Evolutionary conservation across 306 rosid species (phyloP), one percentile per base, ranked within the genome.

Genomic region (Herpetospermum pedunculosum): DNA sequence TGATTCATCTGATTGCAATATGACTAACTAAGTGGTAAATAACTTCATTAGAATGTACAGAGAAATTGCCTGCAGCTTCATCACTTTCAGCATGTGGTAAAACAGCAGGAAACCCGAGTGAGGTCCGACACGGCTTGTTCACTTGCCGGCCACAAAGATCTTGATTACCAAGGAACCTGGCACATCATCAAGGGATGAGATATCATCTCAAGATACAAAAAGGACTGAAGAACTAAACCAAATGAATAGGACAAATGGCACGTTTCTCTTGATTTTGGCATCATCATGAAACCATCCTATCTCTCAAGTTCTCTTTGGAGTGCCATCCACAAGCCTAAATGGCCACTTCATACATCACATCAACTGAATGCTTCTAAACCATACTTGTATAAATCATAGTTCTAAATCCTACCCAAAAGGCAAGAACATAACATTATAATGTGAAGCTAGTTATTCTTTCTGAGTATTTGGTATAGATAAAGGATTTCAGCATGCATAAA

Each of bases 121-220:
- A 95, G 46, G 99, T 88, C 41, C 89, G 84, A 74, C 99, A 95
- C 3, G 88, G 97, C 76, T 87, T 95, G 71, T 83, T 79, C 26
- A 95, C 80, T 88, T 95, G 99, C 62, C 92, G 88, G 49, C 99
- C 97, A 74, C 99, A 95, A 79, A 95, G 99, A 81, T 83, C 96
- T 35, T 83, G 81, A 77, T 95, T 95, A 3, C 97, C 99, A 38
- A 74, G 72, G 78, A 91, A 95, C 86, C 99, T 95, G 58, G 38
- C 77, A 81, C 47, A 29, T 47, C 63, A 58, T 47, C 63, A 58
- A 26, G 13, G 16, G 43, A 70, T 41, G 10, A 25, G 10, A 25
- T 13, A 77, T 34, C 13, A 73, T 47, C 41, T 58, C 8, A 43
- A 32, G 58, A 41, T 13, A 60, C 34, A 70, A 10, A 18, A 46